Evolutionary conservation across 768 basidiomycete species (phyloP), one percentile per base, ranked within the genome.

Genomic region (Kwoniella sp.): DNA sequence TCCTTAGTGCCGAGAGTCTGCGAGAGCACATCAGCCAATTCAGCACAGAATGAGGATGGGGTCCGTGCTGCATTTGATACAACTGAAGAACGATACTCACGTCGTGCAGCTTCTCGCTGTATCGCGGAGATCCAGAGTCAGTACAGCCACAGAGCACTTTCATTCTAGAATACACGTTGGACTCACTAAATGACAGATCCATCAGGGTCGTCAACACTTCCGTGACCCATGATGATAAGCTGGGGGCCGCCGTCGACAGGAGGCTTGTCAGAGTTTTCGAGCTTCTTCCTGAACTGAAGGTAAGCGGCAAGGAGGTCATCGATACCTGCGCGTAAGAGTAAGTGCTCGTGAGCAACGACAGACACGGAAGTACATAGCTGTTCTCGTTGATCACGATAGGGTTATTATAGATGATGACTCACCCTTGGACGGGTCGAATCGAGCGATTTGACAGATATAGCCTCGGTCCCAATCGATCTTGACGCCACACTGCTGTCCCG

Each of bases 121-220:
- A 19, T 15, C 24, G 29, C 25, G 27, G 12, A 17, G n/a, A n/a
- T n/a, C n/a, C n/a, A n/a, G n/a, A n/a, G n/a, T n/a, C n/a, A n/a
- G n/a, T n/a, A n/a, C n/a, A n/a, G n/a, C n/a, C n/a, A n/a, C n/a
- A n/a, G n/a, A n/a, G n/a, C n/a, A n/a, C n/a, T n/a, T n/a, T n/a
- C n/a, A n/a, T n/a, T n/a, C n/a, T n/a, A n/a, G n/a, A n/a, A n/a
- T n/a, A n/a, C n/a, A n/a, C n/a, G n/a, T n/a, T n/a, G n/a, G 17
- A 73, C 72, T 68, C 53, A 73, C 72, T 76, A 78, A 37, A 78
- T 73, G 19, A 65, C 52, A 0, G 73, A 67, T 27, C 92, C 92
- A 83, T 96, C 92, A 17, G 92, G 93, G 80, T 96, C 93, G 71
- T 96, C 93, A 64, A 96, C 91, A 26, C 89, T 90, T 58, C 92